Base-by-base conservation (phyloP, 345 rosid genomes). In the Limnanthes douglasii region DNA sequence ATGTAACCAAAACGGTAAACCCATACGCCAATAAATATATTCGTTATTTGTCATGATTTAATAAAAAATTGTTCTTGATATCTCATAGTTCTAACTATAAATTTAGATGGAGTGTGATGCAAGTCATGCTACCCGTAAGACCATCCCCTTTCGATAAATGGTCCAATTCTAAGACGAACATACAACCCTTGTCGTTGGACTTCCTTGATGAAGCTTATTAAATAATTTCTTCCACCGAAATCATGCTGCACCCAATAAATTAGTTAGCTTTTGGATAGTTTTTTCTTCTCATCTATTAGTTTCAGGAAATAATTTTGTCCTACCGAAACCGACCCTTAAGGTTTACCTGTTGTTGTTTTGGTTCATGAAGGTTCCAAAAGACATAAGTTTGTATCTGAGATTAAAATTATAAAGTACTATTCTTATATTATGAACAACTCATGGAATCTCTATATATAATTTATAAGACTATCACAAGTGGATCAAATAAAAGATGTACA, bases 321-420 rank as follows among this genome's bases (percentile, higher is more conserved):
- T 31, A 12, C 25, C 5, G 7, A 16, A 5, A 2, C 3, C 14
- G 8, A 11, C 17, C 1, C 1, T 10, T 15, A 10, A 8, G 18
- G 3, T n/a, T 15, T 20, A 72, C 86, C 68, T 72, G 53, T 31
- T 75, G 68, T 23, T 66, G 45, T 3, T 40, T 44, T 3, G 71
- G 68, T 40, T 77, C 86, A 19, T 72, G 82, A 14, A 64, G 35
- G 44, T 69, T 72, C 86, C 86, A 77, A 46, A 77, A 72, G 6
- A 59, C 81, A 11, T 72, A 72, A 22, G 78, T 77, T 15, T 72
- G 66, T 18, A 69, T 64, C n/a, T n/a, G n/a, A n/a, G n/a, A n/a
- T n/a, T n/a, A n/a, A n/a, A n/a, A n/a, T n/a, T n/a, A n/a, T n/a
- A n/a, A n/a, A n/a, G n/a, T n/a, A n/a, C n/a, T n/a, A n/a, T n/a